Evolutionary conservation across 2,329 filamentous ascomycete species (phyloP).

Genomic region (Annulohypoxylon truncatum): DNA sequence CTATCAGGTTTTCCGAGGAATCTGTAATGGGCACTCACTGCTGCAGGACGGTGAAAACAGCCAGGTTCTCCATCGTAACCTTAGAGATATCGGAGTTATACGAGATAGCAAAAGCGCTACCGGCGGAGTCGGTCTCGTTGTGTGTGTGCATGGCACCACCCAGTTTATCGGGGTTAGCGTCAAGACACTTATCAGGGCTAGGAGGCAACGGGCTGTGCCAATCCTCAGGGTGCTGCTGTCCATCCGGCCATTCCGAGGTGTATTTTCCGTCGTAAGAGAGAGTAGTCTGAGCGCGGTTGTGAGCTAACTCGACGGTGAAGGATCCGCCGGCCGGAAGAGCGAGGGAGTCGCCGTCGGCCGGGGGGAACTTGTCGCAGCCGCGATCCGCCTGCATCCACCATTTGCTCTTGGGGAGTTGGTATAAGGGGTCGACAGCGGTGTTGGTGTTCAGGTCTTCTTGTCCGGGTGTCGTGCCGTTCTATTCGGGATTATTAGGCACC

Average conservation of each 20-base stretch:
- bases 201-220: constrained; percentile 54
- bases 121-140: constrained; percentile 57
- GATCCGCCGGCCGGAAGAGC: constrained; percentile 60
- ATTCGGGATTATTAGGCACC: not conserved
- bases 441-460: constrained; percentile 57
- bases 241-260: constrained; percentile 60
- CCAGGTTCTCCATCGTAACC: constrained; percentile 63
- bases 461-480: constrained; percentile 34
- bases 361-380: constrained; percentile 55
- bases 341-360: constrained; percentile 51
- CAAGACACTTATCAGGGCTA: constrained; percentile 44
- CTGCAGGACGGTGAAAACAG: constrained; percentile 60
- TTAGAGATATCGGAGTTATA: constrained; percentile 60
- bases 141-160: constrained; percentile 60
- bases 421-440: constrained; percentile 59
- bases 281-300: constrained; percentile 62
- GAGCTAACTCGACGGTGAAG: constrained; percentile 62
- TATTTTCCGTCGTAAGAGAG: constrained; percentile 56
- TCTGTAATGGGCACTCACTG: constrained; percentile 49
- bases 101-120: constrained; percentile 63
- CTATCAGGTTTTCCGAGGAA: too few species aligned
- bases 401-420: constrained; percentile 56
- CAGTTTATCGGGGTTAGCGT: constrained; percentile 38
- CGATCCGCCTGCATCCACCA: constrained; percentile 65
- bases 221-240: constrained; percentile 57